Conservation (phyloP, 2,329 filamentous ascomycete genomes). For the Scolecobasidium constrictum region DNA sequence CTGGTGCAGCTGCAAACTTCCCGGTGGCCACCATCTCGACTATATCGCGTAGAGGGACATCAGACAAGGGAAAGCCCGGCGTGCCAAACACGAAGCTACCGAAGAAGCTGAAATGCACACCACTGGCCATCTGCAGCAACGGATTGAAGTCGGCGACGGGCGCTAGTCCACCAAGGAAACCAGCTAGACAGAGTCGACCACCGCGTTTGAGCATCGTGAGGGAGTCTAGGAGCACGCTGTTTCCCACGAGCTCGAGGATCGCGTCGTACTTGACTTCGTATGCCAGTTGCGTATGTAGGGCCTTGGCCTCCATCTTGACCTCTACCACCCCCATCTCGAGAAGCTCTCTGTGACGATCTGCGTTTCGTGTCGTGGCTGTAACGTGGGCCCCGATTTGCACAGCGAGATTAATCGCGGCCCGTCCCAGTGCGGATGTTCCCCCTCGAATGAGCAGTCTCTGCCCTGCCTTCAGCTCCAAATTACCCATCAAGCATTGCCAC, state of each 20-base stretch:
- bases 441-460: constrained; percentile 29
- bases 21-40: constrained; percentile 24
- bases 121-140: constrained; percentile 31
- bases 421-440: constrained; percentile 30
- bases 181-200: constrained; percentile 26
- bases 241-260: background rate
- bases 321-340: constrained; percentile 20
- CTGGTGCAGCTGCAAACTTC: too few relatives aligned
- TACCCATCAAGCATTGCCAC: too few relatives aligned
- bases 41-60: constrained; percentile 28
- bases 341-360: constrained; percentile 19
- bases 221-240: constrained; percentile 18
- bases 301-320: background rate
- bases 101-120: constrained; percentile 34
- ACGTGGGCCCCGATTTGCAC: constrained; percentile 25
- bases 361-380: constrained; percentile 26
- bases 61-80: constrained; percentile 25
- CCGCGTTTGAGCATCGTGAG: constrained; percentile 23
- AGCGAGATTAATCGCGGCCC: constrained; percentile 28
- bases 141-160: constrained; percentile 30
- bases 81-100: constrained; percentile 27
- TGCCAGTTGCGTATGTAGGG: background rate
- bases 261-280: background rate
- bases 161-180: constrained; percentile 29
- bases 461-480: too few relatives aligned